Percentiles rank a stretch among this genome's conserved stretches.
Conservation (phyloP, 306 rosid species). For the Styphnolobium japonicum region DNA sequence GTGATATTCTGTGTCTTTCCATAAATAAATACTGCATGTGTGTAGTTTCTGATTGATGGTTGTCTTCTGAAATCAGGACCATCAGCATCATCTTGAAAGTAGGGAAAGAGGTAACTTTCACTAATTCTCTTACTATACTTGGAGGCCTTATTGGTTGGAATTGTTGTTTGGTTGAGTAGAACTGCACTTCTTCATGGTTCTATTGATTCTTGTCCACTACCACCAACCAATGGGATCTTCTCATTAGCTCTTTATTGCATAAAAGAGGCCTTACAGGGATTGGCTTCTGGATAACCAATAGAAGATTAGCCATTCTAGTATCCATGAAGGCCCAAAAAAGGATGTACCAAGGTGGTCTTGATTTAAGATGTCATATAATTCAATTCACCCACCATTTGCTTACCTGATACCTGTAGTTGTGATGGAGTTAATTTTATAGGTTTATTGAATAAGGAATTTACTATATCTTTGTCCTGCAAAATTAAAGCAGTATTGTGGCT, state of each 20-base stretch:
- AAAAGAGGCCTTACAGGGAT: background rate
- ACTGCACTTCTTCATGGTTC: background rate
- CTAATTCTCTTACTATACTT: background rate
- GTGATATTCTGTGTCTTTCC: slow-evolving; percentile 43
- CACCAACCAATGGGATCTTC: background rate
- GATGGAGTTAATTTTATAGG: background rate
- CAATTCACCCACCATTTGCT: background rate
- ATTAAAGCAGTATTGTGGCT: background rate
- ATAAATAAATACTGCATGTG: slow-evolving; percentile 15
- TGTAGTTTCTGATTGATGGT: slow-evolving; percentile 23
- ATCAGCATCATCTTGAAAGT: slow-evolving; percentile 23
- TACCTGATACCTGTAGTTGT: background rate
- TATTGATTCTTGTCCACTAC: background rate
- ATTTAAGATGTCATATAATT: background rate
- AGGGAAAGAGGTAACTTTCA: slow-evolving; percentile 43
- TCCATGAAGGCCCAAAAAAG: background rate
- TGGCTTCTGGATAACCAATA: background rate
- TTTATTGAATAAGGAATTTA: background rate
- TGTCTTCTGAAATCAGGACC: slow-evolving; percentile 41
- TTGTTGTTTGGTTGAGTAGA: background rate
- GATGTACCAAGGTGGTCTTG: background rate
- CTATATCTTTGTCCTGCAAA: background rate
- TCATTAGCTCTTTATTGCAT: background rate
- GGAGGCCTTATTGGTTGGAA: background rate
- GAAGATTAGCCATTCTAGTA: background rate